A percentile compares a stretch with the other conserved stretches of the same genome.
Conservation (phyloP, 1,139 yeast genomes). For the Pichia inconspicua region DNA sequence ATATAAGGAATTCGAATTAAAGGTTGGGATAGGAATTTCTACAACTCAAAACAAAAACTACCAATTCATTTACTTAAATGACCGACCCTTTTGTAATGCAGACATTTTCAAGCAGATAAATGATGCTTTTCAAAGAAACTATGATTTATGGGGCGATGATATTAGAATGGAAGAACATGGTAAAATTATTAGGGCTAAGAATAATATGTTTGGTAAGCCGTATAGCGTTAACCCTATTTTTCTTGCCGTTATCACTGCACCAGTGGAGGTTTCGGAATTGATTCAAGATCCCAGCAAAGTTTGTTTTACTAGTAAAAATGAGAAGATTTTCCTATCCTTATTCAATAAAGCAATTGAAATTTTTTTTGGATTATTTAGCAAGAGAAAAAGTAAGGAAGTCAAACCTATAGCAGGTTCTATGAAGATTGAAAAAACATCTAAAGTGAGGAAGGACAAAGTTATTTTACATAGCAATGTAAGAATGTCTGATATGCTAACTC, state of each 20-base stretch:
- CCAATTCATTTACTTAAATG: constrained; percentile 45
- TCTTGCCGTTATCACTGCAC: constrained; percentile 32
- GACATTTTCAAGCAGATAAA: constrained; percentile 28
- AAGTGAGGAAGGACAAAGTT: background rate
- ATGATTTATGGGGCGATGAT: constrained; percentile 11
- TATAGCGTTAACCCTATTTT: constrained; percentile 32
- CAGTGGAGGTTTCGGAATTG: constrained; percentile 30
- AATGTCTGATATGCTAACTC: background rate
- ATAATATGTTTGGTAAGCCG: constrained; percentile 27
- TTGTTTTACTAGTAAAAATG: constrained; percentile 25
- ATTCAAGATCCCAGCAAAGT: constrained; percentile 37
- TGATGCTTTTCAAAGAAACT: constrained; percentile 14
- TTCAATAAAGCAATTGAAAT: constrained; percentile 27
- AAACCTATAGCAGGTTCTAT: no score
- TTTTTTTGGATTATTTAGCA: constrained; percentile 21
- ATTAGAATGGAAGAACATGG: background rate
- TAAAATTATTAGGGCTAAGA: constrained; percentile 11
- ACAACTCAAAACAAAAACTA: constrained; percentile 30
- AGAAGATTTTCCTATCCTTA: constrained; percentile 28
- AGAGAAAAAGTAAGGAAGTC: background rate
- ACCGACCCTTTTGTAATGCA: constrained; percentile 27
- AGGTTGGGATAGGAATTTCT: constrained; percentile 29
- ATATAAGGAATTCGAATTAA: constrained; percentile 15
- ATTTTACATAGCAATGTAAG: constrained; percentile 3
- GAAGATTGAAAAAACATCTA: background rate